phyloP scores from a whole-genome alignment of 2,329 filamentous ascomycete genomes.

The Knoxdaviesia proteae region DNA sequence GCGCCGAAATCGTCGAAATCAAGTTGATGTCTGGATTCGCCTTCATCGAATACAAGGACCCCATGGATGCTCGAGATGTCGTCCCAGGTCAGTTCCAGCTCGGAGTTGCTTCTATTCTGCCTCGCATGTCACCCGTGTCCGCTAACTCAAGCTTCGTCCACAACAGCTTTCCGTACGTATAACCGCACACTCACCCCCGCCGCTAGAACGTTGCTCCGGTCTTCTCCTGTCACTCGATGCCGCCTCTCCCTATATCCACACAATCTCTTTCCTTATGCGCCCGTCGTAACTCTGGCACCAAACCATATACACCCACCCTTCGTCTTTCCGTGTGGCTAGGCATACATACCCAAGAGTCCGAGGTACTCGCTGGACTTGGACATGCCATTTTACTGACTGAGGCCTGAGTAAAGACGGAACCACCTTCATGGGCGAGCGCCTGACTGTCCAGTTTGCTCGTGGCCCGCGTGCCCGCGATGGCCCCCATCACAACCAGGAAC shows the following conservation, averaged over 20 bases:
- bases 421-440: slow-evolving; percentile 91
- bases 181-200: not conserved
- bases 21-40: slow-evolving; percentile 99
- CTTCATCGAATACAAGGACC: slow-evolving; percentile 98
- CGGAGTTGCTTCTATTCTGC: not conserved
- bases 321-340: no score
- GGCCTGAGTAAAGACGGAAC: slow-evolving; percentile 51
- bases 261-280: no score
- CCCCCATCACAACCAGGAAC: slow-evolving; percentile 22
- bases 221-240: no score
- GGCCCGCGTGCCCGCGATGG: slow-evolving; percentile 44
- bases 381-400: no score
- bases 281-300: no score
- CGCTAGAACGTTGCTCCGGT: no score
- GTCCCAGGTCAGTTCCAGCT: slow-evolving; percentile 58
- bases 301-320: no score
- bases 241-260: no score
- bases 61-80: slow-evolving; percentile 93
- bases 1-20: slow-evolving; percentile 94
- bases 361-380: no score
- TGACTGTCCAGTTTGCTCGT: slow-evolving; percentile 95
- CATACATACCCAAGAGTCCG: no score
- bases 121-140: not conserved
- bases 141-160: not conserved
- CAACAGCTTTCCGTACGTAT: slow-evolving; percentile 39